Percentiles rank a stretch among this genome's conserved stretches.
These are phyloP conservation scores for Apiospora phragmitis DNA, from an alignment of 2,329 filamentous ascomycete species.

Conservation along the genomic window DNA sequence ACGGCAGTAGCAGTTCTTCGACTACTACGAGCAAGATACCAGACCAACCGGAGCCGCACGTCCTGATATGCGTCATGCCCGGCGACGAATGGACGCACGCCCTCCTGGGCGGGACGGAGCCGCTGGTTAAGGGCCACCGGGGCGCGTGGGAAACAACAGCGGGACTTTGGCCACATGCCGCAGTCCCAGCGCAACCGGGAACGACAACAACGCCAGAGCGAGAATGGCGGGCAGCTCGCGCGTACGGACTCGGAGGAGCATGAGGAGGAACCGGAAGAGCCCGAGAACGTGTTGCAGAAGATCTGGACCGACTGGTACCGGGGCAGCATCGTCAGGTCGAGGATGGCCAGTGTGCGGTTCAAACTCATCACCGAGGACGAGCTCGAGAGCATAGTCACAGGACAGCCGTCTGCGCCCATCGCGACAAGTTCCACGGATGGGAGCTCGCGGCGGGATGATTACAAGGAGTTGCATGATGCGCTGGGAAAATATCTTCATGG, in stretches of 20 bases:
- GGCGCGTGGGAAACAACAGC: constrained; percentile 2
- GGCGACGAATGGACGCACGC: constrained; percentile 34
- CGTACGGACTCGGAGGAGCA: not conserved
- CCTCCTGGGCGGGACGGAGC: constrained; percentile 26
- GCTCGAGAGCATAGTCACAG: constrained; percentile 34
- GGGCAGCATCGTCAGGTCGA: constrained; percentile 40
- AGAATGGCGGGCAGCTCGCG: not conserved
- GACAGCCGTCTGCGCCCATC: not conserved
- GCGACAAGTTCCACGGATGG: too few relatives aligned
- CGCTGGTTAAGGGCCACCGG: constrained; percentile 20
- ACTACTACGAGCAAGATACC: not conserved
- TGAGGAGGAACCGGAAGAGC: constrained; percentile 3
- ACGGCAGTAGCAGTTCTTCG: not conserved
- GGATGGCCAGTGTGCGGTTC: constrained; percentile 44
- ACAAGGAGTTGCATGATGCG: not conserved
- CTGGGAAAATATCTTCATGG: not conserved
- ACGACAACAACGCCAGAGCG: not conserved
- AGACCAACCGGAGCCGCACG: constrained; percentile 17
- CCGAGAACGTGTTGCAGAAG: constrained; percentile 44
- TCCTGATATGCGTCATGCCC: constrained; percentile 43
- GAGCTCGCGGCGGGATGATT: not conserved
- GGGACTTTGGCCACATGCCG: not conserved
- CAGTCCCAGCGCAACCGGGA: constrained; percentile 3
- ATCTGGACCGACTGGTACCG: constrained; percentile 49
- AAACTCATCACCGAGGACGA: constrained; percentile 44